phyloP scores from a whole-genome alignment of 1,139 yeast species.

The Geotrichum armillariae region DNA sequence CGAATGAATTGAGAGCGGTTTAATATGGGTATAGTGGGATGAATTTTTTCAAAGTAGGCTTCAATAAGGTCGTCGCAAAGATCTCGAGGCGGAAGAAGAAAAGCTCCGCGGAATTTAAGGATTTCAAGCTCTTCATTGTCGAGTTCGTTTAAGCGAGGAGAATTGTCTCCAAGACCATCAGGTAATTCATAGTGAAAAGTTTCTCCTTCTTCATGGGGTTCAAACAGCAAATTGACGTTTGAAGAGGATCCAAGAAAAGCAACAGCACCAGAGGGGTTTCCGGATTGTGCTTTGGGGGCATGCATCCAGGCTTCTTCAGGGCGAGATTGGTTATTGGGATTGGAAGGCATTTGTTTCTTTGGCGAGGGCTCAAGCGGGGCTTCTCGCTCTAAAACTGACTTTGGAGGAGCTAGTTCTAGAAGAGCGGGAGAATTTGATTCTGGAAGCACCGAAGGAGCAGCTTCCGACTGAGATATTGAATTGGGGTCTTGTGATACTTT shows the following conservation, averaged over 20 bases:
- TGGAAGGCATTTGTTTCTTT: background rate
- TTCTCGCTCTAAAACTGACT: too few relatives aligned
- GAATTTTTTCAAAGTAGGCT: conserved; percentile 64
- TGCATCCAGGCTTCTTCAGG: conserved; percentile 3
- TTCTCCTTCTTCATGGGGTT: conserved; percentile 35
- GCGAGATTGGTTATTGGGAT: background rate
- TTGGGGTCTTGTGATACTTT: background rate
- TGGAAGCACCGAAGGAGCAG: background rate
- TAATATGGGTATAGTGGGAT: conserved; percentile 72
- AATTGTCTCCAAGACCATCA: conserved; percentile 34
- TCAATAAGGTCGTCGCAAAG: conserved; percentile 63
- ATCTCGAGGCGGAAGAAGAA: conserved; percentile 61
- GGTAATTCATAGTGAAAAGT: conserved; percentile 39
- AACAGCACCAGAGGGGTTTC: conserved; percentile 23
- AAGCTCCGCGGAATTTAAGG: conserved; percentile 69
- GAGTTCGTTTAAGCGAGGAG: conserved; percentile 38
- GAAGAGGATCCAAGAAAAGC: conserved; percentile 38
- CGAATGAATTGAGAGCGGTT: conserved; percentile 64
- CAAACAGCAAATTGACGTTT: conserved; percentile 37
- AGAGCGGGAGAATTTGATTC: background rate
- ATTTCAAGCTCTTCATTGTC: conserved; percentile 71
- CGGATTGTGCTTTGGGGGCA: background rate
- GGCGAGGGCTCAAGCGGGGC: too few relatives aligned
- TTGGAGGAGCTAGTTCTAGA: background rate
- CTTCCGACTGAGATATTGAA: background rate